These are phyloP conservation scores for Starmerella apicola DNA, from an alignment of 805 yeast genomes.

Conservation along the genomic window DNA sequence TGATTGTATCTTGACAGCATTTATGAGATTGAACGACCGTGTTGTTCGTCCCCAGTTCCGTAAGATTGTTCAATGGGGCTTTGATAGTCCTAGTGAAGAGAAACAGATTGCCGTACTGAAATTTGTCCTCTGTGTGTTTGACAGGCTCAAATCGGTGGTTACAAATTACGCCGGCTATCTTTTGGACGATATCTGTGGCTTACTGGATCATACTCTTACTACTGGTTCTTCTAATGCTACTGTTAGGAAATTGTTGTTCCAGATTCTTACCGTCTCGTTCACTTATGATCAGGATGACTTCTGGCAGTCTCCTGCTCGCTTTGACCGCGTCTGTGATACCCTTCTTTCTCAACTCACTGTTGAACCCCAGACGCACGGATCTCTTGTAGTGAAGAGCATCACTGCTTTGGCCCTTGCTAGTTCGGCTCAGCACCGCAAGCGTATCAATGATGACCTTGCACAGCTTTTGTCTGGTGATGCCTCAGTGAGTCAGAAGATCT, in stretches of 20 bases:
- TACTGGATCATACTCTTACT: slow-evolving; percentile 5
- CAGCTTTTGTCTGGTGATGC: slow-evolving; percentile 52
- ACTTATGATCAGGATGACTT: slow-evolving; percentile 85
- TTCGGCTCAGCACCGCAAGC: slow-evolving; percentile 52
- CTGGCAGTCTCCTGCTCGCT: slow-evolving; percentile 83
- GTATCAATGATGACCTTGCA: slow-evolving; percentile 50
- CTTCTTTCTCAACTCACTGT: slow-evolving; percentile 49
- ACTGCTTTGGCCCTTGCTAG: slow-evolving; percentile 62
- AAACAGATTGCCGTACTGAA: slow-evolving; percentile 67
- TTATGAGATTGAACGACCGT: slow-evolving; percentile 87
- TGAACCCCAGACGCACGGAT: slow-evolving; percentile 62
- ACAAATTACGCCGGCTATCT: slow-evolving; percentile 81
- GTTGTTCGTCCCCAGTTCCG: slow-evolving; percentile 88
- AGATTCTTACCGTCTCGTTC: slow-evolving; percentile 67
- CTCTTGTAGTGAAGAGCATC: slow-evolving; percentile 66
- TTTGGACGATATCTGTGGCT: slow-evolving; percentile 50
- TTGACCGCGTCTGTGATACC: slow-evolving; percentile 52
- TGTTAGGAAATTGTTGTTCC: slow-evolving; percentile 56
- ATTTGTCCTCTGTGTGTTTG: slow-evolving; percentile 76
- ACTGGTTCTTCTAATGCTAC: slow-evolving; percentile 29
- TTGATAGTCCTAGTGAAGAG: slow-evolving; percentile 39
- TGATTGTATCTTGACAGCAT: slow-evolving; percentile 58
- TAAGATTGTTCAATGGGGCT: slow-evolving; percentile 79
- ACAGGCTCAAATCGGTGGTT: slow-evolving; percentile 69
- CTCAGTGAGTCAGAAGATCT: slow-evolving; percentile 50